Evolutionary conservation across 495 filamentous ascomycete species (phyloP).

Genomic region (Bryoglossum gracile): DNA sequence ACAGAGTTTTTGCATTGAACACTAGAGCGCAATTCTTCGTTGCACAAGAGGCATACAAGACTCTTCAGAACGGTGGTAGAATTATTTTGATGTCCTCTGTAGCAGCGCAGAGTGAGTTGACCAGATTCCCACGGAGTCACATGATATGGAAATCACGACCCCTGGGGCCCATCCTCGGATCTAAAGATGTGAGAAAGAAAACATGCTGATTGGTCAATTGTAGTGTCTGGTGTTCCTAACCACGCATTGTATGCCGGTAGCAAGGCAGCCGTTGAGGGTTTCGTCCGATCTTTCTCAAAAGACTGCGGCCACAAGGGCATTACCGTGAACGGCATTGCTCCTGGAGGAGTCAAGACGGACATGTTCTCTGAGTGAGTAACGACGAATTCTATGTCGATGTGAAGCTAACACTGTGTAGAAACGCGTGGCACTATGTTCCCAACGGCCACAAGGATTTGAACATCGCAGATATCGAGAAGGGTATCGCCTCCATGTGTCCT

Average conservation of each 20-base stretch:
- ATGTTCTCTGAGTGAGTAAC: conserved; percentile 51
- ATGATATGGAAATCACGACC: background rate
- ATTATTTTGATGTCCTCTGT: conserved; percentile 56
- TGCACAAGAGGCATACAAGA: conserved; percentile 64
- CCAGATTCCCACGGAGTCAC: no score
- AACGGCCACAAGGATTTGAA: conserved; percentile 35
- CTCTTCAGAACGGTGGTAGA: conserved; percentile 59
- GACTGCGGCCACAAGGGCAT: conserved; percentile 68
- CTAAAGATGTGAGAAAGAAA: background rate
- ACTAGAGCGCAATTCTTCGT: conserved; percentile 78
- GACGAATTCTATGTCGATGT: background rate
- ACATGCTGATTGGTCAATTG: background rate
- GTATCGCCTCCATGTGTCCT: conserved; percentile 36
- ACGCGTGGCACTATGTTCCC: conserved; percentile 58
- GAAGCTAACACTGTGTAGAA: conserved; percentile 17
- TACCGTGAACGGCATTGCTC: conserved; percentile 68
- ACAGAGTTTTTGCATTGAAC: conserved; percentile 71
- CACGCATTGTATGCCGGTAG: conserved; percentile 70
- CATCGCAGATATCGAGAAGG: conserved; percentile 37
- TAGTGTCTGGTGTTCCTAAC: conserved; percentile 51
- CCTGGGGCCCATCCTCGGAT: background rate
- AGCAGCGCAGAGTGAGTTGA: conserved; percentile 32
- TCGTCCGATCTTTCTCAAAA: conserved; percentile 62
- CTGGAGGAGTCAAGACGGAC: conserved; percentile 72
- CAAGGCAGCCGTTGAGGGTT: conserved; percentile 75